Percentiles rank a stretch among this genome's conserved stretches.
phyloP scores from a whole-genome alignment of 108 stramenopile genomes.

The Stephanodiscus triporus region DNA sequence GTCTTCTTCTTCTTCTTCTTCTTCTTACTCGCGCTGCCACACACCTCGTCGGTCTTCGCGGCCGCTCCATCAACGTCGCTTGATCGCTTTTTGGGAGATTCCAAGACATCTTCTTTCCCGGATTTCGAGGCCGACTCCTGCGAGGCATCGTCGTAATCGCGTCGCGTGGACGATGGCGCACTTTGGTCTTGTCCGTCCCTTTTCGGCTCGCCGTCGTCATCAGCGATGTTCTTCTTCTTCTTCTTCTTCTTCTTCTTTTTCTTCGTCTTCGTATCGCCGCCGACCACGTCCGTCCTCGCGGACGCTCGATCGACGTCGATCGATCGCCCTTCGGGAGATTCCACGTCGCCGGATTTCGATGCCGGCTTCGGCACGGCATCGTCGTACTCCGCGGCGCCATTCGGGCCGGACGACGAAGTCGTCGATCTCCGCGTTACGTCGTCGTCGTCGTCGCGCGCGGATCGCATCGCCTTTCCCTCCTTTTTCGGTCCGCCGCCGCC shows the following conservation, averaged over 20 bases:
- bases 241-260: not conserved
- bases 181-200: not conserved
- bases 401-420: too few species aligned
- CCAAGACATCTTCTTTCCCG: not conserved
- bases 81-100: not conserved
- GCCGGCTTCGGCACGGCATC: not conserved
- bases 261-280: too few species aligned
- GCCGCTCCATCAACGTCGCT: not conserved
- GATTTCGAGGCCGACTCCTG: not conserved
- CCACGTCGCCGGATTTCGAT: not conserved
- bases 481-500: not conserved
- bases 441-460: not conserved
- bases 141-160: not conserved
- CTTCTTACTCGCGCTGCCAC: not conserved
- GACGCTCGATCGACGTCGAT: not conserved
- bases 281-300: not conserved
- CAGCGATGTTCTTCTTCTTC: not conserved
- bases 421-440: too few species aligned
- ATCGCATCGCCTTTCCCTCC: not conserved
- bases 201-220: not conserved
- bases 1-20: conserved; percentile 4
- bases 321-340: not conserved
- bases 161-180: not conserved
- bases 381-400: too few species aligned
- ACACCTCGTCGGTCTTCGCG: not conserved